Percentiles rank a stretch among this genome's conserved stretches.
These are phyloP conservation scores for Phytophthora sp. DNA, from an alignment of 352 stramenopile species.

Conservation along the genomic window DNA sequence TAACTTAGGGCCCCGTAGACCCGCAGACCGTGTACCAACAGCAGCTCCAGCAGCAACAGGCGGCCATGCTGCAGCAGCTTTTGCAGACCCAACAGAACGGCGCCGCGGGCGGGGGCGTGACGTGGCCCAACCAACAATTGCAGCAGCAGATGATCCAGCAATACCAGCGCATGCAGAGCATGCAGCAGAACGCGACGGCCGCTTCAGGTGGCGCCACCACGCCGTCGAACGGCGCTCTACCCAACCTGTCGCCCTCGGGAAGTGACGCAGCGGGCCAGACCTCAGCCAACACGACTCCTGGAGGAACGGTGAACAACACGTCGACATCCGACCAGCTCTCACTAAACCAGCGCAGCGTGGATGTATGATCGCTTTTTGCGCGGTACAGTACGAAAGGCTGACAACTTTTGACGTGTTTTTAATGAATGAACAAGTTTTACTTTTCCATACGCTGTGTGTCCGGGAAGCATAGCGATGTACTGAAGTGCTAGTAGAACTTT, in stretches of 20 bases:
- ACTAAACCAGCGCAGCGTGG: constrained; percentile 78
- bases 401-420: constrained; percentile 33
- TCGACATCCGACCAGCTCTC: constrained; percentile 67
- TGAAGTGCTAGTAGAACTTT: no score
- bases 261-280: constrained; percentile 40
- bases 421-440: constrained; percentile 35
- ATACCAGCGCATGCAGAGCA: constrained; percentile 79
- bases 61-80: constrained; percentile 88
- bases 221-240: constrained; percentile 37
- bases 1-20: constrained; percentile 66
- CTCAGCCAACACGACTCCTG: constrained; percentile 31
- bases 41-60: constrained; percentile 88
- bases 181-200: constrained; percentile 52
- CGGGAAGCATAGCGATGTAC: no score
- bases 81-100: constrained; percentile 84
- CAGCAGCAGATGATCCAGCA: constrained; percentile 91
- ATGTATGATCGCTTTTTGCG: constrained; percentile 52
- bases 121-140: constrained; percentile 82
- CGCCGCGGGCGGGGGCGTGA: constrained; percentile 49
- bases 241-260: constrained; percentile 53
- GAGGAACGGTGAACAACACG: constrained; percentile 18
- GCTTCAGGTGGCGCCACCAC: constrained; percentile 14
- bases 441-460: constrained; percentile 22
- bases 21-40: constrained; percentile 87
- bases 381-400: constrained; percentile 19